phyloP scores from a whole-genome alignment of 805 yeast species.

The Isabelozyma pseudorhagii region DNA sequence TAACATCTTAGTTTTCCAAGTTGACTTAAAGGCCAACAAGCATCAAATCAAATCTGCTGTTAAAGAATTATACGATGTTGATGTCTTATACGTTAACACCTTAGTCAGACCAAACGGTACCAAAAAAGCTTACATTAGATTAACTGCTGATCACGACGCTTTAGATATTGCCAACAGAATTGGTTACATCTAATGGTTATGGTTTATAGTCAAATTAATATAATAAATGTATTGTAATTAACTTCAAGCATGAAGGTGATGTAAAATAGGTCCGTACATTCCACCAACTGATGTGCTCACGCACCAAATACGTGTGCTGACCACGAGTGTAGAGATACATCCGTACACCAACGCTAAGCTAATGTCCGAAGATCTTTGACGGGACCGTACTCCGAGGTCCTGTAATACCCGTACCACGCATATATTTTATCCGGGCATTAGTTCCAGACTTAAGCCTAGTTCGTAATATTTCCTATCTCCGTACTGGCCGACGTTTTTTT shows the following conservation, averaged over 20 bases:
- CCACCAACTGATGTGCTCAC: no score
- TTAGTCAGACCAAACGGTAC: conserved; percentile 98
- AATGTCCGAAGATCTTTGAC: no score
- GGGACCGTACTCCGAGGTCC: no score
- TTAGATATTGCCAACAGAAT: conserved; percentile 99
- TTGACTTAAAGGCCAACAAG: conserved; percentile 96
- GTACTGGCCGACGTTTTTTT: no score
- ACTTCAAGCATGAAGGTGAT: background rate
- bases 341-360: no score
- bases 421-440: no score
- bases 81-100: conserved; percentile 91
- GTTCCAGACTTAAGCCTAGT: no score
- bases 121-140: conserved; percentile 99
- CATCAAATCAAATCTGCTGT: conserved; percentile 97
- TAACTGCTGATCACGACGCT: conserved; percentile 99
- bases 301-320: no score
- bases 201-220: background rate
- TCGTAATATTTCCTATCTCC: no score
- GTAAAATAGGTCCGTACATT: no score
- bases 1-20: conserved; percentile 99
- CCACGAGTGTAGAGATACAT: no score
- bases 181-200: conserved; percentile 81
- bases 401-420: no score
- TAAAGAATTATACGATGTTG: conserved; percentile 97
- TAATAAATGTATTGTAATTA: background rate